Percentiles rank a stretch among this genome's conserved stretches.
These are phyloP conservation scores for Tricholoma terreum DNA, from an alignment of 768 basidiomycete species.

Conservation along the genomic window DNA sequence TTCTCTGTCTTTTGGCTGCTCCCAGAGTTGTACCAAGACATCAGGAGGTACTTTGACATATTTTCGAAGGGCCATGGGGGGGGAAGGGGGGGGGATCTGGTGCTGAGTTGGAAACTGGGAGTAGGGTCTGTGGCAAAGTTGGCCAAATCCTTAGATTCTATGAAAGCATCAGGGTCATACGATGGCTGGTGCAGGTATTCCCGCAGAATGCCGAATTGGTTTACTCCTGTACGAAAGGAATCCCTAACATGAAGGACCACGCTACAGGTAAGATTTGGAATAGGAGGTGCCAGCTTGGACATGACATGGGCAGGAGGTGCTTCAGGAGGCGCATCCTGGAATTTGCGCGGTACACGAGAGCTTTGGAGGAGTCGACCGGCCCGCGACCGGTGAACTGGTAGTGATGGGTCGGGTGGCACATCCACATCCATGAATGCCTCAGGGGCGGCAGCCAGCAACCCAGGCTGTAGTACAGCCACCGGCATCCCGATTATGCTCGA, in stretches of 20 bases:
- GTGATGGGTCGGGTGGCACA: too few relatives aligned
- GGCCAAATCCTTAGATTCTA: constrained; percentile 11
- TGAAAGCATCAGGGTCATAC: constrained; percentile 20
- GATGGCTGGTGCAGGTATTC: constrained; percentile 22
- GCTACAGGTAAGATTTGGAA: background rate
- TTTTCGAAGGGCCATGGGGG: too few relatives aligned
- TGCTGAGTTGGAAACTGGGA: background rate
- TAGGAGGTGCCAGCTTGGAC: background rate
- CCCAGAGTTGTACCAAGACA: constrained; percentile 22
- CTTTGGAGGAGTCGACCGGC: too few relatives aligned
- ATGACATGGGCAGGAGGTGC: too few relatives aligned
- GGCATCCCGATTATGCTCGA: too few relatives aligned
- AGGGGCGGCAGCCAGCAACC: too few relatives aligned
- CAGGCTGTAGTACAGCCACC: too few relatives aligned
- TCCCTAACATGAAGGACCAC: constrained; percentile 9
- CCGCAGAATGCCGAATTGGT: constrained; percentile 19
- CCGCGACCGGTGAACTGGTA: too few relatives aligned
- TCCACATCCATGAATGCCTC: too few relatives aligned
- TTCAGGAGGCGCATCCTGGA: background rate
- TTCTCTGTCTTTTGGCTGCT: too few relatives aligned
- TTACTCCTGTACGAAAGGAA: constrained; percentile 13
- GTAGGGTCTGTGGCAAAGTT: background rate
- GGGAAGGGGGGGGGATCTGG: constrained; percentile 16
- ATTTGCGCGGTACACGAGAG: background rate
- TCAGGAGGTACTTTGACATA: constrained; percentile 18